A percentile compares a stretch with the other conserved stretches of the same genome.
These are phyloP conservation scores for Ascosphaera aggregata DNA, from an alignment of 2,329 filamentous ascomycete genomes.

Conservation along the genomic window DNA sequence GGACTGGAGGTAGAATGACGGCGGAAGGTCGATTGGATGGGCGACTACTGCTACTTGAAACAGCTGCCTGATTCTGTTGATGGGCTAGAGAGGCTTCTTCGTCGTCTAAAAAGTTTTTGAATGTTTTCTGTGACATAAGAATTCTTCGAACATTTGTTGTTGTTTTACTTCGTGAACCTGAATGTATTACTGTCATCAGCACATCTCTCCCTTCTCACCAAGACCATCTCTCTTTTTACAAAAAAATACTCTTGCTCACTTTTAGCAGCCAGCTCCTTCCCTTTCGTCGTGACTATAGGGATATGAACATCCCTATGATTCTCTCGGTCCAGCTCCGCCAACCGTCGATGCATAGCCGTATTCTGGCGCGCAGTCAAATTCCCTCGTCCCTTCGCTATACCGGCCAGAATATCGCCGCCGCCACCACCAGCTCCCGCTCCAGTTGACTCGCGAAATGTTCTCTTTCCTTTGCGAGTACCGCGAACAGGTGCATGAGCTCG, in stretches of 20 bases:
- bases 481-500: constrained; percentile 25
- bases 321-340: constrained; percentile 65
- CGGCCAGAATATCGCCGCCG: constrained; percentile 15
- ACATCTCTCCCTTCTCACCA: not conserved
- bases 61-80: constrained; percentile 4
- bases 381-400: constrained; percentile 15
- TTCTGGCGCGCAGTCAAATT: constrained; percentile 66
- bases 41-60: constrained; percentile 1
- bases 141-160: constrained; percentile 25
- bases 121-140: constrained; percentile 25
- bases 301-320: constrained; percentile 51
- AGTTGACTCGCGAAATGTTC: constrained; percentile 17
- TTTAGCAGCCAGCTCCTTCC: constrained; percentile 19
- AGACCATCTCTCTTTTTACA: too few relatives aligned
- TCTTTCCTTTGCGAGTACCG: constrained; percentile 31
- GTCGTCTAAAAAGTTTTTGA: constrained; percentile 27
- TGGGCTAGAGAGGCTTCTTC: constrained; percentile 22
- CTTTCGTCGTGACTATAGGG: constrained; percentile 35
- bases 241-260: constrained; percentile 9
- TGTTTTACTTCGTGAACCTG: constrained; percentile 17
- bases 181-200: not conserved
- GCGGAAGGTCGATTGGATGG: not conserved
- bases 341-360: constrained; percentile 55
- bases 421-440: constrained; percentile 35
- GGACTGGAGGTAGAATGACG: not conserved